Evolutionary conservation across 768 basidiomycete genomes (phyloP), one percentile per base, ranked within the genome.

Genomic region (Mycena epipterygia): DNA sequence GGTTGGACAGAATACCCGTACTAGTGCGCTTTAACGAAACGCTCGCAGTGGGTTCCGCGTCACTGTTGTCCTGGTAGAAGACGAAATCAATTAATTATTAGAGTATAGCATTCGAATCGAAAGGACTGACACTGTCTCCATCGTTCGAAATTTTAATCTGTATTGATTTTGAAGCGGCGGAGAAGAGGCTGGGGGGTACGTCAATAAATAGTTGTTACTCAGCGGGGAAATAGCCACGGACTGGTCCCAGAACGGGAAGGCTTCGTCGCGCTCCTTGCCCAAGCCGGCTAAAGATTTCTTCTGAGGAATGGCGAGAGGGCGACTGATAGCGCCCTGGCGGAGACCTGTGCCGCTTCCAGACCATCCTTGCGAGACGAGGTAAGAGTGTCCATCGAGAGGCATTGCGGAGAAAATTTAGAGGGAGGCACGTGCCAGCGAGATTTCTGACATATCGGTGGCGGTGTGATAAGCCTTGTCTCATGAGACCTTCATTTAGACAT

Each of bases 181-280:
- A 83, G 79, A 94, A 98, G 61, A 97, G 81, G 76, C 95, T 96
- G 73, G n/a, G 23, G 23, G 52, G 21, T 32, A 69, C n/a, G 55
- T 37, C 23, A 23, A 19, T 39, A 3, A 49, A 62, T 57, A 19
- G 30, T 29, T 3, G 19, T 33, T n/a, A 49, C 37, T 29, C 42
- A 46, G 11, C 13, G 44, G 37, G 35, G 60, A 70, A 32, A 55
- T 48, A 12, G 58, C 57, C 52, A 87, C 94, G 81, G 75, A 97
- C 96, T 98, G 95, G 79, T 98, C 96, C 96, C 96, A 98, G 88
- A 98, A 98, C 58, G 96, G 96, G 78, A 96, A 96, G 0, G 95
- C 95, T 75, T 97, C 96, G 76, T 97, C 96, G 73, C 96, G 88
- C 79, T 98, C 95, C 79, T 95, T 96, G 64, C 96, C 96, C 67